phyloP scores from a whole-genome alignment of 1,284 basidiomycete genomes.

The Cystobasidium pallidum region DNA sequence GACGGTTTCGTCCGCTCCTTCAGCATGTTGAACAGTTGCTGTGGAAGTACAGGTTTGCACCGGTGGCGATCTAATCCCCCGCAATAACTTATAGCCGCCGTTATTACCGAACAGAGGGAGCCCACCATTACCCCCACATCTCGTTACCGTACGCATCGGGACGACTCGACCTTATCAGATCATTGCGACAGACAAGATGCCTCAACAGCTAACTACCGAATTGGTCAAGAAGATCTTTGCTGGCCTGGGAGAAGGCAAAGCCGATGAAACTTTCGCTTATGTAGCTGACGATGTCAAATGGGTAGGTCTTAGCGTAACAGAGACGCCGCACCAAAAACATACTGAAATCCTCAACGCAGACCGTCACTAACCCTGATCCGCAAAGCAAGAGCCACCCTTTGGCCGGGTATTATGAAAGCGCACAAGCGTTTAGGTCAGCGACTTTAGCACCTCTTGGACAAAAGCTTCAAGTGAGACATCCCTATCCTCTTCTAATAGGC shows the following conservation, averaged over 20 bases:
- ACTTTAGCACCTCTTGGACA: conserved; percentile 19
- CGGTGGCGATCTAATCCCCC: too few species aligned
- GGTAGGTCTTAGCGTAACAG: background rate
- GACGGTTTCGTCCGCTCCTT: background rate
- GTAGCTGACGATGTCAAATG: conserved; percentile 34
- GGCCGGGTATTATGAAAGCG: conserved; percentile 24
- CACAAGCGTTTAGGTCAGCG: conserved; percentile 11
- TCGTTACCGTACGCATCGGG: background rate
- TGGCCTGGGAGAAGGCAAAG: conserved; percentile 14
- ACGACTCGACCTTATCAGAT: conserved; percentile 2
- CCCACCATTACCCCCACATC: background rate
- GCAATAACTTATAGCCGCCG: background rate
- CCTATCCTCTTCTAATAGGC: background rate
- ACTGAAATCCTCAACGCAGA: conserved; percentile 1
- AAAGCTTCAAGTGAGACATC: conserved; percentile 1
- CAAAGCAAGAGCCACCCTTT: conserved; percentile 22
- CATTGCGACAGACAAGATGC: background rate
- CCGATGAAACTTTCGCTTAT: conserved; percentile 7
- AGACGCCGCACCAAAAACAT: background rate
- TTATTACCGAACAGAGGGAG: background rate
- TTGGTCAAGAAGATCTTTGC: conserved; percentile 25
- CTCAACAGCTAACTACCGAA: conserved; percentile 6
- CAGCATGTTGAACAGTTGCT: too few species aligned
- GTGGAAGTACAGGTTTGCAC: too few species aligned
- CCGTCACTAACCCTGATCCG: conserved; percentile 22